Evolutionary conservation across 805 yeast genomes (phyloP), one percentile per base, ranked within the genome.

Genomic region (Ogataea methylovora): DNA sequence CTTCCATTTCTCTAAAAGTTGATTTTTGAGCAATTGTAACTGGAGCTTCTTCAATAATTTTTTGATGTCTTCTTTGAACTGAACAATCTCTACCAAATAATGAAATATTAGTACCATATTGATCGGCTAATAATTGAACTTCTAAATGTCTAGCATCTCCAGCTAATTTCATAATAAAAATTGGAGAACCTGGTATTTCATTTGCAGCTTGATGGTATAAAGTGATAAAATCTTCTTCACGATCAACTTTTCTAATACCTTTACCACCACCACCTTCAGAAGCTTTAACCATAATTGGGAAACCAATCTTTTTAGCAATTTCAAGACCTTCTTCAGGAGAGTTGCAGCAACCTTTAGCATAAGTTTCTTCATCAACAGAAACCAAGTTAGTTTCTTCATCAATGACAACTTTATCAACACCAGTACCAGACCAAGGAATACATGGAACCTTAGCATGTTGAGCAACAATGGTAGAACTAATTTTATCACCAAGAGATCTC

Each of bases 201-300:
- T 84, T 84, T 34, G 94, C 85, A 30, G 97, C 98, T 68, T 92
- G 99, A 47, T 79, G 78, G 58, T 90, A 92, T 43, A 84, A 63
- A 19, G 84, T 43, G 27, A 69, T 52, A 46, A 92, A 92, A 51
- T 87, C 84, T 43, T 76, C 79, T 60, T 83, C 95, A 43, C 69
- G 58, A 37, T 84, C 95, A 44, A 87, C 97, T 64, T 87, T 87
- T 69, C 99, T 82, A 61, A 92, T 92, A 75, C 99, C 99, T 67
- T 92, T 92, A 71, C 99, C 99, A 67, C 99, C 99, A 64, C 99
- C 99, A 71, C 99, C 99, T 77, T 92, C 99, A 39, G 97, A 87
- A 32, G 98, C 98, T 64, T 92, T 92, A 56, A 92, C 79, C 99
- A 92, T 92, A 35, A 92, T 95, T 22, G 99, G 99, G 69, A 92